phyloP scores from a whole-genome alignment of 2,329 filamentous ascomycete genomes.

The Penicillium sp. region DNA sequence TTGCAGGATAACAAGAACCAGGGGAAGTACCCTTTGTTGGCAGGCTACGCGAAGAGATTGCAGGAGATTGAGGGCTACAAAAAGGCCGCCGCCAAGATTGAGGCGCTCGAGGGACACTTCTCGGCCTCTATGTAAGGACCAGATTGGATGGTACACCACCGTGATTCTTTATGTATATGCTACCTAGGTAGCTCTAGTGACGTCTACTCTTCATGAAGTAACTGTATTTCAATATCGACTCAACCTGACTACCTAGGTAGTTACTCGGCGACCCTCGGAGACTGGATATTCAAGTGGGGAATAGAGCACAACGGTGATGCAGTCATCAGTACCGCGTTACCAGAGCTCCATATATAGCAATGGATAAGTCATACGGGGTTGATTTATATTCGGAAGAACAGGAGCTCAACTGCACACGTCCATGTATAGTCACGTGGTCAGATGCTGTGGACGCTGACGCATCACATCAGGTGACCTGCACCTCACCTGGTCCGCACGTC shows the following conservation, averaged over 20 bases:
- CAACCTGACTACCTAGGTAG: neutral
- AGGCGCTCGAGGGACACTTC: slow-evolving; percentile 39
- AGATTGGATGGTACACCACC: neutral
- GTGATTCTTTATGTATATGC: neutral
- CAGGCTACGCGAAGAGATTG: slow-evolving; percentile 34
- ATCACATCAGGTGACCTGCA: slow-evolving; percentile 5
- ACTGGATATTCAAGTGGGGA: neutral
- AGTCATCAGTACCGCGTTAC: too few species aligned
- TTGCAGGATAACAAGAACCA: slow-evolving; percentile 32
- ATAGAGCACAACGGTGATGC: neutral
- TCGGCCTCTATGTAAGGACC: slow-evolving; percentile 26
- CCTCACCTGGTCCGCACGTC: slow-evolving; percentile 11
- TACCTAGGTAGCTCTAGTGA: neutral
- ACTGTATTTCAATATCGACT: neutral
- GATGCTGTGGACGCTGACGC: neutral
- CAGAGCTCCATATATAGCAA: neutral
- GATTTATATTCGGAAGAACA: too few species aligned
- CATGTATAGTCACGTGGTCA: neutral
- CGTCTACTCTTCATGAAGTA: neutral
- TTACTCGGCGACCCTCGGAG: neutral
- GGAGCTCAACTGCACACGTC: neutral
- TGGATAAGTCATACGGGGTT: neutral
- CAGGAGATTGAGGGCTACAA: slow-evolving; percentile 39
- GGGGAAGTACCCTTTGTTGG: slow-evolving; percentile 38
- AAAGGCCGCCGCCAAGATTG: slow-evolving; percentile 39